Evolutionary conservation across 768 basidiomycete species (phyloP).

Genomic region (Solioccasus polychromus): DNA sequence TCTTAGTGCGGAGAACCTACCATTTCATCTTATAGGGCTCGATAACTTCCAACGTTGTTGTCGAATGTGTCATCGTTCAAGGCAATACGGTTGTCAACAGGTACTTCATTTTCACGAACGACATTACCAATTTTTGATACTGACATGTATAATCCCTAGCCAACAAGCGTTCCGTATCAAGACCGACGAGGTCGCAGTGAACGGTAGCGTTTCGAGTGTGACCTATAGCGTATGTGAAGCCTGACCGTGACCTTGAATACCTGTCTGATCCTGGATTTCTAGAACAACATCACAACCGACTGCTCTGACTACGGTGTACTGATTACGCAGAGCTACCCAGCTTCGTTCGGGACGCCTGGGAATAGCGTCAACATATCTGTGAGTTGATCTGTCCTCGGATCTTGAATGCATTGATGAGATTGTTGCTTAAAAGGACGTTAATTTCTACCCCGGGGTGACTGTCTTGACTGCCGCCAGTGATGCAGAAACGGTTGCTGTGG

Average conservation of each 20-base stretch:
- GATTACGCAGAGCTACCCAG: constrained; percentile 62
- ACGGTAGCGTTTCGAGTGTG: constrained; percentile 46
- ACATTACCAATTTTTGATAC: too few species aligned
- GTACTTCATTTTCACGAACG: constrained; percentile 28
- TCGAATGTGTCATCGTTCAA: constrained; percentile 46
- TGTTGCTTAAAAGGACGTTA: constrained; percentile 46
- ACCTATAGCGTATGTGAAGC: constrained; percentile 46
- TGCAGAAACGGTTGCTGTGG: constrained; percentile 51
- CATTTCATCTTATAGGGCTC: constrained; percentile 43
- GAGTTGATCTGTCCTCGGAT: constrained; percentile 15
- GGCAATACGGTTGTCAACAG: constrained; percentile 57
- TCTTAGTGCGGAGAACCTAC: not conserved
- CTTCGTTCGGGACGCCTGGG: constrained; percentile 52
- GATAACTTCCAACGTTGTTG: constrained; percentile 43
- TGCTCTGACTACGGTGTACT: constrained; percentile 51
- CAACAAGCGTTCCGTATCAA: constrained; percentile 61
- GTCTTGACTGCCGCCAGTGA: constrained; percentile 41
- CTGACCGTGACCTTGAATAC: too few species aligned
- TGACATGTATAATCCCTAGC: constrained; percentile 24
- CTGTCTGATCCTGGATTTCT: too few species aligned
- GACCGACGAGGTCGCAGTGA: constrained; percentile 43
- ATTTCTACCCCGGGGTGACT: constrained; percentile 44
- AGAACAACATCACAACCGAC: constrained; percentile 52
- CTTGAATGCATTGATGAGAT: not conserved
- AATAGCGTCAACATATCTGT: constrained; percentile 52